Base-by-base conservation (phyloP, 2,329 filamentous ascomycete genomes). In the Claviceps sp. region DNA sequence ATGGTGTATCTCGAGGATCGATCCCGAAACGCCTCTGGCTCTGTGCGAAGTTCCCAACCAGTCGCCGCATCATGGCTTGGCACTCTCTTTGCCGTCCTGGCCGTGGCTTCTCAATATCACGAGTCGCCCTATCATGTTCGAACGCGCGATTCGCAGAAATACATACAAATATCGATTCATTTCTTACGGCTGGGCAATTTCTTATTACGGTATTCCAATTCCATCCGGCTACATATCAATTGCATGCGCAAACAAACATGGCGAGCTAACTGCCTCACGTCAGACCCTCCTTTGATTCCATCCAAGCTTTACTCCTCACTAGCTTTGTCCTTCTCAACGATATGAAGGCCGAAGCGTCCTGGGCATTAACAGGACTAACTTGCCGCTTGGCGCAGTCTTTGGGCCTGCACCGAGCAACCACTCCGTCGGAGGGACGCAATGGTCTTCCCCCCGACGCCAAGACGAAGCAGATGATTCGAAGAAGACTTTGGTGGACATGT, bases 301-400 rank as follows among this genome's bases (percentile, higher is more conserved):
- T 84, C 26, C 80, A 84, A 61, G 80, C 80, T 1, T 66, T 84
- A 42, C 67, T 84, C 1, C 71, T 84, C 44, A 79, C 78, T 4
- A 75, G 78, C 34, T 83, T 83, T 55, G 79, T 82, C 2, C 68
- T 84, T 2, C 67, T 83, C 26, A 84, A 84, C 57, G 80, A 84
- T 53, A 84, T 84, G 80, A 83, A 83, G 59, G 80, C 80, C 1
- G 80, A 84, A 59, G 80, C 79, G 0, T 83, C 80, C 0, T 84
- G 80, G 80, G 80, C 80, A 0, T 62, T 84, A 50, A 73, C 82
- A 49, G 80, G 80, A 0, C 71, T 83, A 45, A 82, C 80, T 0
- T 82, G 79, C 54, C 74, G 80, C 26, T 70, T 84, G n/a, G 80
- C 80, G 0, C 79, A 83, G 60, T 82, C 80, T 0, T 68, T 84